A percentile compares a stretch with the other conserved stretches of the same genome.
Conservation (phyloP, 257 asterid species). For the Nicotiana paniculata region DNA sequence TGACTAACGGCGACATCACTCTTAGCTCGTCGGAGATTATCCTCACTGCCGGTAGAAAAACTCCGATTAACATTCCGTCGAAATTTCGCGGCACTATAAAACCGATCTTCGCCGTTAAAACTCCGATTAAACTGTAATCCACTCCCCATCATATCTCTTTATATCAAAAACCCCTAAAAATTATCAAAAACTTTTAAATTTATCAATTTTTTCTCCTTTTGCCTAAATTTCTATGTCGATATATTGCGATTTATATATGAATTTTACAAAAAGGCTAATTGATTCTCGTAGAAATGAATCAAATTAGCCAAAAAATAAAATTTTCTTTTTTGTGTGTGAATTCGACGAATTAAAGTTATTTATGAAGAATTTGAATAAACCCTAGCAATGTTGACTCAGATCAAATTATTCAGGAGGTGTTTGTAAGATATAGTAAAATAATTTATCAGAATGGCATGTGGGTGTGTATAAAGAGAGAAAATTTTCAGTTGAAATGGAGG, state of each 20-base stretch:
- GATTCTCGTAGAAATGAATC: constrained; percentile 1
- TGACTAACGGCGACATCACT: constrained; percentile 49
- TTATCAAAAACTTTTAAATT: background rate
- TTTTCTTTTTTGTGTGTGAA: background rate
- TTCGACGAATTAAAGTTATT: background rate
- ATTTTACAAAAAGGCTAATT: background rate
- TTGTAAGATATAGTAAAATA: background rate
- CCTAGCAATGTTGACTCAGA: constrained; percentile 15
- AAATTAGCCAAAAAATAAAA: background rate
- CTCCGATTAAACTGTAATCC: constrained; percentile 83
- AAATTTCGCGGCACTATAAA: constrained; percentile 72
- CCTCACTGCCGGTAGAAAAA: background rate
- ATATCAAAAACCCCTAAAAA: background rate
- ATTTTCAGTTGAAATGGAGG: background rate
- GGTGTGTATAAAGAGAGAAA: constrained; percentile 9
- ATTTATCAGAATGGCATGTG: constrained; percentile 9
- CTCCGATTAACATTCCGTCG: constrained; percentile 39
- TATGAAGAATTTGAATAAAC: constrained; percentile 17
- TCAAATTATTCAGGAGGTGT: background rate
- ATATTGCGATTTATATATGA: background rate
- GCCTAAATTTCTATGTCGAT: too few species aligned
- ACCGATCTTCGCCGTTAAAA: constrained; percentile 76
- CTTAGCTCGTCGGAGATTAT: constrained; percentile 50
- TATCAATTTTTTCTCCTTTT: background rate
- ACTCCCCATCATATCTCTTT: constrained; percentile 67